Conservation (phyloP, 345 rosid genomes). For the Eucalyptus curtisii region DNA sequence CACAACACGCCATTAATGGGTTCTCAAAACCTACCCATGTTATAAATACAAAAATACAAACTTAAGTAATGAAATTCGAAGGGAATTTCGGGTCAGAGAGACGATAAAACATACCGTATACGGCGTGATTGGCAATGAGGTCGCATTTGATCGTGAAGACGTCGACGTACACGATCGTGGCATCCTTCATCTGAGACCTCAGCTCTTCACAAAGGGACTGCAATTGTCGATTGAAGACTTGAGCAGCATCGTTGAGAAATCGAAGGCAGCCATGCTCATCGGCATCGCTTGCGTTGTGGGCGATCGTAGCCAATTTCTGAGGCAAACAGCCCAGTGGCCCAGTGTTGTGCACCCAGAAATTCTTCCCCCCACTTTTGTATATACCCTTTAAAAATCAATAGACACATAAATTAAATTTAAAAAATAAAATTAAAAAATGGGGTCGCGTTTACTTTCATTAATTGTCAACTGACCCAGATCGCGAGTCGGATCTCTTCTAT, state of each 20-base stretch:
- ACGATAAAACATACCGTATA: constrained; percentile 17
- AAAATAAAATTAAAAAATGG: background rate
- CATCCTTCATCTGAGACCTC: constrained; percentile 20
- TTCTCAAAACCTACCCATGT: constrained; percentile 30
- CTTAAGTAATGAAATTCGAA: background rate
- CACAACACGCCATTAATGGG: constrained; percentile 46
- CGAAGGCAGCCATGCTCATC: constrained; percentile 51
- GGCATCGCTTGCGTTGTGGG: constrained; percentile 14
- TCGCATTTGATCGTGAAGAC: constrained; percentile 41
- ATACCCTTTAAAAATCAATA: constrained; percentile 8
- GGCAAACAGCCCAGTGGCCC: constrained; percentile 75
- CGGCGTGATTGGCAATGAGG: constrained; percentile 22
- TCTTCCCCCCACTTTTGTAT: constrained; percentile 42
- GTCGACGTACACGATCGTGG: constrained; percentile 43
- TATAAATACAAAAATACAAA: background rate
- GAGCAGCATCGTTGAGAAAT: constrained; percentile 41
- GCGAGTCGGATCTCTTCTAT: constrained; percentile 37
- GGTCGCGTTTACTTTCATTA: background rate
- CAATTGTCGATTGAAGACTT: constrained; percentile 32
- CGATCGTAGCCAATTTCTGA: constrained; percentile 20
- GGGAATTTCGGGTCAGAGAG: background rate
- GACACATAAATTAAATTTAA: background rate
- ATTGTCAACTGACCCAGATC: constrained; percentile 13
- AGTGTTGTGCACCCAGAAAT: constrained; percentile 58
- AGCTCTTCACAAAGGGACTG: constrained; percentile 22